Evolutionary conservation across 2,329 filamentous ascomycete genomes (phyloP).

Genomic region (Phaeosphaeriaceae sp.): DNA sequence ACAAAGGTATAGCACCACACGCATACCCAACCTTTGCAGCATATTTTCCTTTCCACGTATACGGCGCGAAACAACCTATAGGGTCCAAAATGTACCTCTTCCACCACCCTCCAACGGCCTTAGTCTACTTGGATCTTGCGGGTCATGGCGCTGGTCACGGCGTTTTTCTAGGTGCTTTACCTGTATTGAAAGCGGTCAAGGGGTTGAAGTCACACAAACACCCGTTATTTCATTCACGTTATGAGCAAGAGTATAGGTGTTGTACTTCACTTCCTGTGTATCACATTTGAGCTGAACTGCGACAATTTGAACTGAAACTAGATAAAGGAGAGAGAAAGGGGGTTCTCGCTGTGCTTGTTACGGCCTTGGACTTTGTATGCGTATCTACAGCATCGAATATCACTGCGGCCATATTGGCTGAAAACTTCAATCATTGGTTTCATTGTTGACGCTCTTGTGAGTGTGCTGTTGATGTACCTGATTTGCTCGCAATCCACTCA

Average conservation of each 20-base stretch:
- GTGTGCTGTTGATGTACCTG: too few species aligned
- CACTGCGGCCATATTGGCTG: neutral
- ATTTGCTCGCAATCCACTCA: too few species aligned
- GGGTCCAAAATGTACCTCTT: constrained; percentile 26
- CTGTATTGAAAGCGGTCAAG: neutral
- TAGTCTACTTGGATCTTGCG: constrained; percentile 11
- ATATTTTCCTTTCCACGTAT: neutral
- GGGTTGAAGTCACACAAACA: constrained; percentile 5
- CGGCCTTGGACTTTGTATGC: constrained; percentile 4
- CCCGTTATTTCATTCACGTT: constrained; percentile 8
- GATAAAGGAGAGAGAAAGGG: neutral
- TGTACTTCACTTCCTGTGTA: constrained; percentile 28
- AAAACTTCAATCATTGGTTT: neutral
- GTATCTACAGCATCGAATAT: constrained; percentile 2
- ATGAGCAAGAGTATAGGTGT: neutral
- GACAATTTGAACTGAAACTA: constrained; percentile 1
- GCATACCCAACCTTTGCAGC: constrained; percentile 4
- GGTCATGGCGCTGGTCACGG: constrained; percentile 16
- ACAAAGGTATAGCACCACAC: constrained; percentile 25
- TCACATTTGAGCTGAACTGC: constrained; percentile 15
- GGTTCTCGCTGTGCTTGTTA: constrained; percentile 1
- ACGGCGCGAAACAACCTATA: constrained; percentile 11
- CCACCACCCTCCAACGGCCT: constrained; percentile 21
- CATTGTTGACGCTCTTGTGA: neutral
- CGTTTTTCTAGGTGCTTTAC: constrained; percentile 21